Conservation (phyloP, 2,329 filamentous ascomycete species). For the Bimuria novae-zelandiae region DNA sequence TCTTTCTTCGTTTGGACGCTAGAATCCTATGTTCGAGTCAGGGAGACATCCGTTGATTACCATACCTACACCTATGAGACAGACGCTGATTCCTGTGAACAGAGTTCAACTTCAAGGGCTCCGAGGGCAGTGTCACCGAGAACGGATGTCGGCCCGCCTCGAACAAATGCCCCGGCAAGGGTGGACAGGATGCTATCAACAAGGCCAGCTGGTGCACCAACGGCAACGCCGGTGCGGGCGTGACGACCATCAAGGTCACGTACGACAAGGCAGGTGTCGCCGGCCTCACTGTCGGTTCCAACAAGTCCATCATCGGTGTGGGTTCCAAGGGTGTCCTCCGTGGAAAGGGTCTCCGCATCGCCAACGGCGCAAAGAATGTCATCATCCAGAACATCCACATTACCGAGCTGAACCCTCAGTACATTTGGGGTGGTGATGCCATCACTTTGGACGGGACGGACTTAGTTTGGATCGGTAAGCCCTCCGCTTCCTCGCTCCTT, state of each 20-base stretch:
- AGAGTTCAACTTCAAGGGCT: constrained; percentile 60
- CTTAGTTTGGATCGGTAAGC: constrained; percentile 39
- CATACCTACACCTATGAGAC: too few relatives aligned
- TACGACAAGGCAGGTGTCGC: constrained; percentile 51
- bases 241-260: constrained; percentile 47
- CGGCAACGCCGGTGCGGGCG: constrained; percentile 60
- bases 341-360: constrained; percentile 49
- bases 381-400: constrained; percentile 49
- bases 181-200: constrained; percentile 64
- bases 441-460: constrained; percentile 40
- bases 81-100: too few relatives aligned
- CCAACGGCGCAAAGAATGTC: constrained; percentile 39
- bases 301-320: constrained; percentile 50
- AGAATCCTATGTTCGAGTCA: too few relatives aligned
- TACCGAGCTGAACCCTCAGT: constrained; percentile 45
- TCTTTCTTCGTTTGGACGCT: too few relatives aligned
- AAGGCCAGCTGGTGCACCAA: constrained; percentile 62
- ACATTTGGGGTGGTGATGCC: constrained; percentile 47
- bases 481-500: background rate
- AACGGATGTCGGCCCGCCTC: constrained; percentile 61
- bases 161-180: constrained; percentile 55
- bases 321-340: constrained; percentile 47
- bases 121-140: constrained; percentile 58
- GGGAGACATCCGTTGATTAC: too few relatives aligned
- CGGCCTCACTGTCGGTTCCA: constrained; percentile 40